phyloP scores from a whole-genome alignment of 805 yeast species.

The Ogataea polymorpha region DNA sequence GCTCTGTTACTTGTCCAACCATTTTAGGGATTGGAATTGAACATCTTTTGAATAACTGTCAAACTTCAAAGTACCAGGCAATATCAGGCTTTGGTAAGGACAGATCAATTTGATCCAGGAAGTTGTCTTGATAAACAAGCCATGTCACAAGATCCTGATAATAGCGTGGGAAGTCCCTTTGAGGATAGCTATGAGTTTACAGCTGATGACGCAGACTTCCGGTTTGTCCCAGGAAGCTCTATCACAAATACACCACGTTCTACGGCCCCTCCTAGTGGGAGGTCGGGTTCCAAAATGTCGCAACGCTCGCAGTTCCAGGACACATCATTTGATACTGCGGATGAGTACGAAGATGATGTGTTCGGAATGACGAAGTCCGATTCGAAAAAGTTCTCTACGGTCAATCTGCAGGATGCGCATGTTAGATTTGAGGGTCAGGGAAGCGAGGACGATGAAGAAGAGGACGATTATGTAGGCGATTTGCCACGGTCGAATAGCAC shows the following conservation, averaged over 20 bases:
- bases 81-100: constrained; percentile 1
- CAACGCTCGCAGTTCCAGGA: constrained; percentile 4
- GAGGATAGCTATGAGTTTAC: constrained; percentile 18
- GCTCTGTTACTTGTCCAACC: not conserved
- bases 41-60: not conserved
- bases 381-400: constrained; percentile 13
- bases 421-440: constrained; percentile 18
- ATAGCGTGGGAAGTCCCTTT: constrained; percentile 16
- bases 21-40: not conserved
- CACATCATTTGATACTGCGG: constrained; percentile 2
- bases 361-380: constrained; percentile 23
- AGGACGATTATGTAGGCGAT: constrained; percentile 25
- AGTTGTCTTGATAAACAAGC: not conserved
- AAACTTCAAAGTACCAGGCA: not conserved
- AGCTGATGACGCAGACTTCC: constrained; percentile 9
- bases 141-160: constrained; percentile 15
- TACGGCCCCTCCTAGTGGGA: constrained; percentile 10
- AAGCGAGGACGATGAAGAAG: constrained; percentile 19
- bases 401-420: constrained; percentile 20
- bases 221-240: constrained; percentile 10
- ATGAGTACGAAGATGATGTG: constrained; percentile 5
- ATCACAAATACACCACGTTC: constrained; percentile 13
- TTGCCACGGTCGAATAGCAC: constrained; percentile 39
- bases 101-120: constrained; percentile 3
- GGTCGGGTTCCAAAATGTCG: constrained; percentile 9